These are phyloP conservation scores for Sclerotiophoma versabilis DNA, from an alignment of 2,329 filamentous ascomycete genomes.

Conservation along the genomic window DNA sequence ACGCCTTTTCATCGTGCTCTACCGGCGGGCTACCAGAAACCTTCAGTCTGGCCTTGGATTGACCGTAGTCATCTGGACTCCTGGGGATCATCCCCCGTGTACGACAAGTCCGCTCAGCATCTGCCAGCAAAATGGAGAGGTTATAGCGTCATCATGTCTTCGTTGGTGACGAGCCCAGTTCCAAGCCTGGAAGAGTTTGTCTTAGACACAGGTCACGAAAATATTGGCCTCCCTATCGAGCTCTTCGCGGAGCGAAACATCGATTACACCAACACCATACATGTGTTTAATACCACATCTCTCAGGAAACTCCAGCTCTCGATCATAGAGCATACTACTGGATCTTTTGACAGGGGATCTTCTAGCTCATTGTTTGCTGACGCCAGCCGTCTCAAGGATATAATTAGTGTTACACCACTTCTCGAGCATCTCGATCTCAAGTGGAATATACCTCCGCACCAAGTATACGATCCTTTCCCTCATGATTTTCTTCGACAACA, in stretches of 20 bases:
- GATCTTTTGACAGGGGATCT: no score
- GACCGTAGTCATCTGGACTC: slow-evolving; percentile 22
- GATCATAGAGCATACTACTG: not conserved
- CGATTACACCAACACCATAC: slow-evolving; percentile 16
- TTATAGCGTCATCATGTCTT: slow-evolving; percentile 37
- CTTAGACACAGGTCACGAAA: slow-evolving; percentile 36
- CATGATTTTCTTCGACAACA: not conserved
- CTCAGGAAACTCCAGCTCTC: slow-evolving; percentile 7
- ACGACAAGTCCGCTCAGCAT: not conserved
- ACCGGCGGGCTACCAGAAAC: slow-evolving; percentile 51
- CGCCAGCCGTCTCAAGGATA: not conserved
- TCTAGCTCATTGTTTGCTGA: not conserved
- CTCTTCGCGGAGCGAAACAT: slow-evolving; percentile 5
- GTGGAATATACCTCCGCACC: not conserved
- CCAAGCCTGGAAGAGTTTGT: slow-evolving; percentile 46
- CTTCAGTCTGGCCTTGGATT: slow-evolving; percentile 46
- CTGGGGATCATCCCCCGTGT: not conserved
- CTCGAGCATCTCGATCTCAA: slow-evolving; percentile 2
- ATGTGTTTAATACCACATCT: not conserved
- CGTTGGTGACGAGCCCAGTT: slow-evolving; percentile 30
- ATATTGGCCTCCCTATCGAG: slow-evolving; percentile 10
- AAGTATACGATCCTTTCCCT: not conserved
- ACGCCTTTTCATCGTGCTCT: slow-evolving; percentile 55
- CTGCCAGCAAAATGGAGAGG: slow-evolving; percentile 39
- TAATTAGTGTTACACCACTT: not conserved